These are phyloP conservation scores for Erythrobasidium yunnanense DNA, from an alignment of 768 basidiomycete species.

Conservation along the genomic window DNA sequence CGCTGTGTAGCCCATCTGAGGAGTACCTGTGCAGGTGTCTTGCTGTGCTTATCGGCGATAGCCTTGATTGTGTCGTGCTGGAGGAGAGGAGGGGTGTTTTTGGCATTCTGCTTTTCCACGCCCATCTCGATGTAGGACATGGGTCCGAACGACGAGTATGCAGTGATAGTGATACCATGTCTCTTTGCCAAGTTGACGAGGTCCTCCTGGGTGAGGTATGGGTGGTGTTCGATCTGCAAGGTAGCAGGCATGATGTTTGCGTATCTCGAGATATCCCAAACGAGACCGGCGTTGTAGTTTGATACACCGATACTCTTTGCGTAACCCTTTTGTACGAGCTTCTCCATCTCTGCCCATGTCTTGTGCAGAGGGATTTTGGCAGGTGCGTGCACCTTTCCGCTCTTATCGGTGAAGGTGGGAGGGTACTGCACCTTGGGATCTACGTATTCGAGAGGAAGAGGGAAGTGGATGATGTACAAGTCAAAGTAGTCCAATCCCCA, in stretches of 20 bases:
- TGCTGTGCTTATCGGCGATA: constrained; percentile 29
- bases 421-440: constrained; percentile 58
- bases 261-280: constrained; percentile 68
- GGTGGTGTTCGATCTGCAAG: constrained; percentile 49
- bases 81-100: constrained; percentile 41
- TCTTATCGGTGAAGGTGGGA: constrained; percentile 41
- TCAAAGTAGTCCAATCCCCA: constrained; percentile 66
- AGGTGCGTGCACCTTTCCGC: constrained; percentile 36
- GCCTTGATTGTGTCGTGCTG: constrained; percentile 24
- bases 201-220: constrained; percentile 47
- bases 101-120: constrained; percentile 57
- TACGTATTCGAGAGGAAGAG: constrained; percentile 67
- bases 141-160: constrained; percentile 52
- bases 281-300: constrained; percentile 61
- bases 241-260: constrained; percentile 56
- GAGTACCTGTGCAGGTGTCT: constrained; percentile 55
- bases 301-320: constrained; percentile 73
- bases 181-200: constrained; percentile 44
- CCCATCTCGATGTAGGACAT: constrained; percentile 38
- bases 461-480: constrained; percentile 59
- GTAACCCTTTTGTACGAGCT: constrained; percentile 58
- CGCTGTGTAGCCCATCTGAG: constrained; percentile 70
- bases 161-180: constrained; percentile 49
- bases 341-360: constrained; percentile 76
- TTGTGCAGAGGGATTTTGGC: constrained; percentile 62